phyloP scores from a whole-genome alignment of 192 early-diverging fungal genomes.

The Backusella luteola region DNA sequence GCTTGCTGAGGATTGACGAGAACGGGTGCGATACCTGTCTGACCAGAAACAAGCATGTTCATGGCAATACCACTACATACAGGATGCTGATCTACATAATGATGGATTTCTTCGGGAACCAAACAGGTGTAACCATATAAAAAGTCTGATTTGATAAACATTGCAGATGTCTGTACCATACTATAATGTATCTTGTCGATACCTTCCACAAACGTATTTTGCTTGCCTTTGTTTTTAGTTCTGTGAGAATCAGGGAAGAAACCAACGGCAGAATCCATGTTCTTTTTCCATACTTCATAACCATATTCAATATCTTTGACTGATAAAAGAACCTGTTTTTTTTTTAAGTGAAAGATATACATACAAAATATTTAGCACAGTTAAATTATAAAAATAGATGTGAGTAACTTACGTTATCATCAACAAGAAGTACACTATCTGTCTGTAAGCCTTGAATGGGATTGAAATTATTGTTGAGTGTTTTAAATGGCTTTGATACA shows the following conservation, averaged over 20 bases:
- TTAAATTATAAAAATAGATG: neutral
- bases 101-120: constrained; percentile 20
- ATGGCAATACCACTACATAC: constrained; percentile 29
- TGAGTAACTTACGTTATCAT: constrained; percentile 24
- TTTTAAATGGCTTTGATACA: constrained; percentile 1
- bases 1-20: constrained; percentile 1
- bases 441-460: constrained; percentile 20
- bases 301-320: neutral
- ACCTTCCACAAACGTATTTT: neutral
- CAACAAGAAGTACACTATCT: constrained; percentile 17
- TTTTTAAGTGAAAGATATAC: neutral
- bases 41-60: constrained; percentile 25
- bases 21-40: constrained; percentile 18
- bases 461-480: constrained; percentile 36
- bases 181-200: constrained; percentile 15
- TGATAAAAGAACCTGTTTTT: constrained; percentile 4
- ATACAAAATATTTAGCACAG: neutral
- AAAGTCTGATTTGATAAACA: constrained; percentile 31
- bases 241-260: constrained; percentile 17
- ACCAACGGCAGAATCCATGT: neutral
- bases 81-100: constrained; percentile 18
- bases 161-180: constrained; percentile 22
- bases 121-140: constrained; percentile 32
- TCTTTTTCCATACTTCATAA: constrained; percentile 3
- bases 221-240: neutral